Evolutionary conservation across 202 grass and related monocot genomes (phyloP).

Genomic region (Elaeis oleifera): DNA sequence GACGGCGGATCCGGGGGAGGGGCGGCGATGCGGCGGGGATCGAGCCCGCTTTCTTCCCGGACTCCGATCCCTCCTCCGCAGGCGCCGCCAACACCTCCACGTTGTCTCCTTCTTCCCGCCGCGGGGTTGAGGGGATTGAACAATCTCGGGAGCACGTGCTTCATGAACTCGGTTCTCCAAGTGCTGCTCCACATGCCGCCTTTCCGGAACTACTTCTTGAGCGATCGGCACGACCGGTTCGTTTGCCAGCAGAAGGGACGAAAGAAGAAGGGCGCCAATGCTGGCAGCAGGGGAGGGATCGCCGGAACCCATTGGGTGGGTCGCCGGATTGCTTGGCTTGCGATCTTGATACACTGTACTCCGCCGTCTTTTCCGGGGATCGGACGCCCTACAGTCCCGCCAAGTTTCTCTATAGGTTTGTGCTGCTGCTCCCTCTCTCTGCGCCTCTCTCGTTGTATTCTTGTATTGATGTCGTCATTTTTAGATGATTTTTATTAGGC

Average conservation of each 20-base stretch:
- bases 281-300: conserved; percentile 12
- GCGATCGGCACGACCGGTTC: conserved; percentile 77
- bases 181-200: conserved; percentile 83
- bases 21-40: too few relatives aligned
- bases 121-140: conserved; percentile 61
- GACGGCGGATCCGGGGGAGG: too few relatives aligned
- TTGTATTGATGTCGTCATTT: conserved; percentile 6
- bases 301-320: not conserved
- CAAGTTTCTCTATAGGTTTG: conserved; percentile 89
- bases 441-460: conserved; percentile 6
- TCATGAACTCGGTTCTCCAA: conserved; percentile 98
- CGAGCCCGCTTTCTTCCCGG: too few relatives aligned
- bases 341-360: conserved; percentile 88
- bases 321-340: conserved; percentile 54
- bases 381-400: conserved; percentile 72
- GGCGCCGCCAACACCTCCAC: not conserved
- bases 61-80: too few relatives aligned
- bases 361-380: conserved; percentile 76
- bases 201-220: conserved; percentile 82
- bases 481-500: not conserved
- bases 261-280: conserved; percentile 32
- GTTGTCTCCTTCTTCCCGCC: conserved; percentile 27
- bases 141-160: conserved; percentile 95
- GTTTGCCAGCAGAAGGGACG: conserved; percentile 56
- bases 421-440: conserved; percentile 14